Percentiles rank a stretch among this genome's conserved stretches.
Conservation (phyloP, 148 eudicot species). For the Chenopodium suecicum region DNA sequence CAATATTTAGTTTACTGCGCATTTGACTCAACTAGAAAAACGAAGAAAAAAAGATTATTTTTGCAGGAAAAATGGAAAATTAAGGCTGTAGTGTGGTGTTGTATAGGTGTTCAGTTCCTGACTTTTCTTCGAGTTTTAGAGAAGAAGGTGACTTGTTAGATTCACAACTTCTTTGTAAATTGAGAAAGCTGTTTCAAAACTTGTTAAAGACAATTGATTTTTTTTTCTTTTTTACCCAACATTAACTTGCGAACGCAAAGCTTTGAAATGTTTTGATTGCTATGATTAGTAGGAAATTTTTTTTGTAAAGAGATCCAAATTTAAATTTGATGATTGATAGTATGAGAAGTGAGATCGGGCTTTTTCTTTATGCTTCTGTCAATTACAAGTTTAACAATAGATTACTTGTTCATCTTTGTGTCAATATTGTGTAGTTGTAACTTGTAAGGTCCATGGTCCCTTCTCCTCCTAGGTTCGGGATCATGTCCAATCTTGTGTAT, state of each 20-base stretch:
- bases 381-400: neutral
- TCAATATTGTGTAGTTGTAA: too few relatives aligned
- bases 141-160: constrained; percentile 57
- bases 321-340: neutral
- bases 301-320: constrained; percentile 8
- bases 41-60: constrained; percentile 3
- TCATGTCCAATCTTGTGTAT: too few relatives aligned
- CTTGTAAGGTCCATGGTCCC: too few relatives aligned
- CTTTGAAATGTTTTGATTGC: constrained; percentile 16
- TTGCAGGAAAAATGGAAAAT: constrained; percentile 24
- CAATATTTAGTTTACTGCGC: constrained; percentile 34
- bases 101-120: constrained; percentile 67
- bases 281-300: neutral
- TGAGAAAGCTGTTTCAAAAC: constrained; percentile 22
- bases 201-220: constrained; percentile 30
- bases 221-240: neutral
- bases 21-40: constrained; percentile 25
- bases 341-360: constrained; percentile 2
- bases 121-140: constrained; percentile 84
- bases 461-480: too few relatives aligned
- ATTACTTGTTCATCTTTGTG: neutral
- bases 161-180: constrained; percentile 44
- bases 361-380: neutral
- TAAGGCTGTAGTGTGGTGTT: constrained; percentile 36
- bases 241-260: constrained; percentile 21